These are phyloP conservation scores for Digitaria exilis DNA, from an alignment of 202 grass and related monocot species.

Conservation along the genomic window DNA sequence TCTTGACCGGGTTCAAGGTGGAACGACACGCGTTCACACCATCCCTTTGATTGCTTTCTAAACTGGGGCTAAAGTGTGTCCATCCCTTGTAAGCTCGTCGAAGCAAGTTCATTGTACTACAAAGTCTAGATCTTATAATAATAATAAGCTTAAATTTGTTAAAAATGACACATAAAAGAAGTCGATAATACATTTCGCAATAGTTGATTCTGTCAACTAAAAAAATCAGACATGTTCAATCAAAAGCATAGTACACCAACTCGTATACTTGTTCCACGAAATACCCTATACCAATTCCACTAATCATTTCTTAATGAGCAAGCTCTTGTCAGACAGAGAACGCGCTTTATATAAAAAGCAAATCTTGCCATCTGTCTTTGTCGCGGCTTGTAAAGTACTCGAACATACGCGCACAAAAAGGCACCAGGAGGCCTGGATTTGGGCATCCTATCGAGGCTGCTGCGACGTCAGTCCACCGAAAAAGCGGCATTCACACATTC, in stretches of 20 bases:
- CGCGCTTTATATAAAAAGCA: constrained; percentile 7
- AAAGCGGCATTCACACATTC: constrained; percentile 17
- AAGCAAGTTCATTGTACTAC: not conserved
- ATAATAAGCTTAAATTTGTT: not conserved
- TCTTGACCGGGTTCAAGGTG: not conserved
- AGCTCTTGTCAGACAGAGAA: too few species aligned
- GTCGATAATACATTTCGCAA: not conserved
- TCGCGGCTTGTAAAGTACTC: constrained; percentile 35
- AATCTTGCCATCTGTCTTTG: constrained; percentile 17
- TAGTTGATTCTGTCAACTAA: constrained; percentile 46
- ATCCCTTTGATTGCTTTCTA: constrained; percentile 12
- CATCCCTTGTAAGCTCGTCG: not conserved
- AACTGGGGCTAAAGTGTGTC: not conserved
- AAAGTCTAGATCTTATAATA: not conserved
- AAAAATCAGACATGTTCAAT: constrained; percentile 27
- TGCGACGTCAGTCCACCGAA: constrained; percentile 39
- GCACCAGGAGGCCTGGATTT: constrained; percentile 17
- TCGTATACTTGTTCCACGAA: constrained; percentile 31
- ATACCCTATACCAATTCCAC: not conserved
- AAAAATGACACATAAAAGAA: not conserved
- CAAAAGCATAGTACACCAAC: constrained; percentile 37
- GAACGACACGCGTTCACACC: not conserved
- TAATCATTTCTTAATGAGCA: constrained; percentile 2
- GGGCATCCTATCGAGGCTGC: constrained; percentile 35
- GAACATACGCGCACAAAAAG: constrained; percentile 42